Evolutionary conservation across 345 rosid genomes (phyloP).

Genomic region (Euphorbia pulcherrima): DNA sequence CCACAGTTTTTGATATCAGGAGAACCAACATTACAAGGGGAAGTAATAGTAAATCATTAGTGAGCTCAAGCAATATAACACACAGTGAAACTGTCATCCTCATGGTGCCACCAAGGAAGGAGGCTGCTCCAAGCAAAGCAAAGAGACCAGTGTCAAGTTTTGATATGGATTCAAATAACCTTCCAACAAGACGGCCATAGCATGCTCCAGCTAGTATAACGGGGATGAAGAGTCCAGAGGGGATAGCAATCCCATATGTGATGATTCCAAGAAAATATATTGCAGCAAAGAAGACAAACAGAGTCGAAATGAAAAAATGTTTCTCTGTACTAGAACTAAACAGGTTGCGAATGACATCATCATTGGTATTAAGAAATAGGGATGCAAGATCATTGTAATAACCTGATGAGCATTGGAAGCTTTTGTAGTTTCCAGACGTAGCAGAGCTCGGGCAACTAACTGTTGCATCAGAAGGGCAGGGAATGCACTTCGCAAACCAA

Average conservation of each 20-base stretch:
- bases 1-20: slow-evolving; percentile 80
- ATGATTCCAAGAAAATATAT: slow-evolving; percentile 71
- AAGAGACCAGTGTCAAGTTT: slow-evolving; percentile 68
- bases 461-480: slow-evolving; percentile 50
- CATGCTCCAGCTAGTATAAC: slow-evolving; percentile 93
- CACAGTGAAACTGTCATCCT: slow-evolving; percentile 94
- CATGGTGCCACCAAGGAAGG: slow-evolving; percentile 97
- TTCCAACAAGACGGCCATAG: slow-evolving; percentile 83
- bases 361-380: slow-evolving; percentile 76
- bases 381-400: slow-evolving; percentile 90
- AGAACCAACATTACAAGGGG: slow-evolving; percentile 87
- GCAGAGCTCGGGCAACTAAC: slow-evolving; percentile 59
- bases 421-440: slow-evolving; percentile 62
- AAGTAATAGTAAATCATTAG: slow-evolving; percentile 72
- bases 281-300: slow-evolving; percentile 59
- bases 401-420: slow-evolving; percentile 71
- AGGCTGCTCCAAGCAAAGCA: slow-evolving; percentile 91
- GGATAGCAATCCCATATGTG: slow-evolving; percentile 87
- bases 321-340: slow-evolving; percentile 51
- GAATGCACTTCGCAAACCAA: slow-evolving; percentile 68
- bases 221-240: slow-evolving; percentile 93
- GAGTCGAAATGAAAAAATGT: slow-evolving; percentile 59
- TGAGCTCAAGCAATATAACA: slow-evolving; percentile 87
- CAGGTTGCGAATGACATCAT: slow-evolving; percentile 80
- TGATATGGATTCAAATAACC: slow-evolving; percentile 48